A percentile compares a stretch with the other conserved stretches of the same genome.
These are phyloP conservation scores for Wickerhamiella vanderwaltii DNA, from an alignment of 805 yeast species.

Conservation along the genomic window DNA sequence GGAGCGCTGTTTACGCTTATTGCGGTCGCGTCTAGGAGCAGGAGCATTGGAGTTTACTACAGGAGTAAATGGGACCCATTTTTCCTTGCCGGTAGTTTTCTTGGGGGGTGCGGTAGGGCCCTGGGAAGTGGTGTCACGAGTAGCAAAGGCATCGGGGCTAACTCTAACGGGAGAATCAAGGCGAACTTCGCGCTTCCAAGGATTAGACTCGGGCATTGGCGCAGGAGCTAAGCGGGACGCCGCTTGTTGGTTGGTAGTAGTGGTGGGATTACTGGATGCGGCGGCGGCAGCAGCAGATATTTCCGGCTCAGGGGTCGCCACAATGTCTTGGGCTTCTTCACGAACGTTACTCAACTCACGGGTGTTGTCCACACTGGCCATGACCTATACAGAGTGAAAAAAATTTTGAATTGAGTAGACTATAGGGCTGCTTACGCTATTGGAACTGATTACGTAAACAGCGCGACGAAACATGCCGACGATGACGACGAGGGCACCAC, in stretches of 20 bases:
- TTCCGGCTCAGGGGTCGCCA: slow-evolving; percentile 2
- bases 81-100: slow-evolving; percentile 39
- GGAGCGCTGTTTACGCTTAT: neutral
- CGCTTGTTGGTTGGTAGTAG: neutral
- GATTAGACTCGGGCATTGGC: slow-evolving; percentile 48
- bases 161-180: slow-evolving; percentile 9
- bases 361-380: slow-evolving; percentile 13
- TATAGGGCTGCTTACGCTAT: neutral
- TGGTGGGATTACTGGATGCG: neutral
- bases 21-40: slow-evolving; percentile 8
- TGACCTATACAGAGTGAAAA: slow-evolving; percentile 2
- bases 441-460: slow-evolving; percentile 2
- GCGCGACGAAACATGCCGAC: neutral
- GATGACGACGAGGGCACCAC: too few relatives aligned
- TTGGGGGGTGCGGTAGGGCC: slow-evolving; percentile 13
- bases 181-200: slow-evolving; percentile 38
- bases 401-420: slow-evolving; percentile 1
- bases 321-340: neutral
- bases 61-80: slow-evolving; percentile 28
- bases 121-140: neutral
- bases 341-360: slow-evolving; percentile 7
- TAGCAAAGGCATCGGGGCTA: slow-evolving; percentile 9
- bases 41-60: slow-evolving; percentile 16
- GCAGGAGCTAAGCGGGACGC: slow-evolving; percentile 42
- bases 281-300: neutral